Conservation (phyloP, 441 rosid species). For the Pelargonium cotyledonis region DNA sequence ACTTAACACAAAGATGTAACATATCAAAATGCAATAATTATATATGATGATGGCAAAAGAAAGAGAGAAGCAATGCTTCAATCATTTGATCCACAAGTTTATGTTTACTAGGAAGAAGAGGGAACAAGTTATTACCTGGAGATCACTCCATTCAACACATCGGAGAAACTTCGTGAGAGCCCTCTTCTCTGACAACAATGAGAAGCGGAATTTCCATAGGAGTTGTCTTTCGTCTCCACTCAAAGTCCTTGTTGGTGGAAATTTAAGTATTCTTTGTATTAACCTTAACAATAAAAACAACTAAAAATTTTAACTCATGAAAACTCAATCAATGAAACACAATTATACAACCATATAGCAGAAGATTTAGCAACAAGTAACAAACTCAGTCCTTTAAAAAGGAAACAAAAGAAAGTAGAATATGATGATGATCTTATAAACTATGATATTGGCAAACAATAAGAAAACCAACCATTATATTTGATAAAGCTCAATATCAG, state of each 20-base stretch:
- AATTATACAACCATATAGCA: not conserved
- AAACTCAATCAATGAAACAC: constrained; percentile 12
- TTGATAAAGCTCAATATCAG: not conserved
- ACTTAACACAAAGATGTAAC: constrained; percentile 7
- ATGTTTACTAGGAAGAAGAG: not conserved
- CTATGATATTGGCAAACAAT: constrained; percentile 6
- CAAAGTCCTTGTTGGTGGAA: constrained; percentile 85
- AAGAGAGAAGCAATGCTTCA: constrained; percentile 6
- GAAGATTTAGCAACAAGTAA: constrained; percentile 8
- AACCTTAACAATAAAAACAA: constrained; percentile 45
- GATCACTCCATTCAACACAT: constrained; percentile 98
- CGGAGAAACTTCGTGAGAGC: constrained; percentile 95
- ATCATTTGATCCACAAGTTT: not conserved
- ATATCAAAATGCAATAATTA: not conserved
- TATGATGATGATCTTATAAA: not conserved
- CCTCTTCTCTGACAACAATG: constrained; percentile 89
- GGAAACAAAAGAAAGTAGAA: not conserved
- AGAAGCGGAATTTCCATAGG: constrained; percentile 95
- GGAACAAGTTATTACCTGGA: constrained; percentile 53
- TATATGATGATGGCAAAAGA: not conserved
- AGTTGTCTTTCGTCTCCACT: constrained; percentile 98
- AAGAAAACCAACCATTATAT: not conserved
- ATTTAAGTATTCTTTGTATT: constrained; percentile 80
- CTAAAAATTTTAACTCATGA: constrained; percentile 17
- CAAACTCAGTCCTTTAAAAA: constrained; percentile 16